Evolutionary conservation across 805 yeast genomes (phyloP).

Genomic region (Danielia oregonensis): DNA sequence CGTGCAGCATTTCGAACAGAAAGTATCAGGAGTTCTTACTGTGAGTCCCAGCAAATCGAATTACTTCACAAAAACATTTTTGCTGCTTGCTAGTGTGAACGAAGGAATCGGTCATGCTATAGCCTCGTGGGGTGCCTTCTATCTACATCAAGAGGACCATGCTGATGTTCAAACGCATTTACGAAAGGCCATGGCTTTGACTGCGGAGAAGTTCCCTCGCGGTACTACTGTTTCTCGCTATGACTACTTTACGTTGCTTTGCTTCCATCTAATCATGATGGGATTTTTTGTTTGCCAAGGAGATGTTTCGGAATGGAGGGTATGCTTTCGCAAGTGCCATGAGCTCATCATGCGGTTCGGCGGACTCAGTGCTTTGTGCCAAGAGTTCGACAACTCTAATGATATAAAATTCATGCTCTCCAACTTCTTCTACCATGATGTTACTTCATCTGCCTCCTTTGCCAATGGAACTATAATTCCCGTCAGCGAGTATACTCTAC

Average conservation of each 20-base stretch:
- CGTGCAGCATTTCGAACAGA: constrained; percentile 18
- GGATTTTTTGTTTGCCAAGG: constrained; percentile 24
- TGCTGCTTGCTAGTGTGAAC: constrained; percentile 50
- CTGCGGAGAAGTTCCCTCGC: constrained; percentile 2
- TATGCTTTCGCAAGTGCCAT: constrained; percentile 28
- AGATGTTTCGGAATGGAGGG: constrained; percentile 34
- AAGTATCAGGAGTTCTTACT: constrained; percentile 18
- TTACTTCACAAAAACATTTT: constrained; percentile 48
- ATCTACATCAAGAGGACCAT: constrained; percentile 4
- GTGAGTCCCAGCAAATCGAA: constrained; percentile 29
- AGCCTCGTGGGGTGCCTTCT: constrained; percentile 59
- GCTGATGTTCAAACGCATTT: constrained; percentile 4
- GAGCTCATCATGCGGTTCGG: constrained; percentile 32
- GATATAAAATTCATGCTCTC: constrained; percentile 41
- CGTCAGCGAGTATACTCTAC: constrained; percentile 27
- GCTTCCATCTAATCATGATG: constrained; percentile 20
- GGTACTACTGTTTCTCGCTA: neutral
- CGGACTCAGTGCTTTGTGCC: constrained; percentile 30
- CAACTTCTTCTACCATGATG: constrained; percentile 42
- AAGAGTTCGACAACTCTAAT: constrained; percentile 27
- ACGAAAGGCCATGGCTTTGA: constrained; percentile 12
- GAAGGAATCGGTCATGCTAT: constrained; percentile 48
- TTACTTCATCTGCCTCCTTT: constrained; percentile 33
- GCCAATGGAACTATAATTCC: constrained; percentile 3
- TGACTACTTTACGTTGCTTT: constrained; percentile 6